phyloP scores from a whole-genome alignment of 768 basidiomycete genomes.

The Podaxis pistillaris region DNA sequence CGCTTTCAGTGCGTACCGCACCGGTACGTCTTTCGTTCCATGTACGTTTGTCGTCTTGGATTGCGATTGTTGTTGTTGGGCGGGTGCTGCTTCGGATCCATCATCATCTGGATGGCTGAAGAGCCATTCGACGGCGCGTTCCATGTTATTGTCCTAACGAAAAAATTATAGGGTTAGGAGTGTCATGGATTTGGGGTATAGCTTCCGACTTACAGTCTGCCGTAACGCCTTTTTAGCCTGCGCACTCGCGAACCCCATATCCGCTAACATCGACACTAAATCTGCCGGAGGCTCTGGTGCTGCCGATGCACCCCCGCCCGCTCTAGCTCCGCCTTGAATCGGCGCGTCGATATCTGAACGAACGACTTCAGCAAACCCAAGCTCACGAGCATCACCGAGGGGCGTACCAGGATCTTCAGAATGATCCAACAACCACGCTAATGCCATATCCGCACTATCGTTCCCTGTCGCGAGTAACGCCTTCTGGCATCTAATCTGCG shows the following conservation, averaged over 20 bases:
- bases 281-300: slow-evolving; percentile 62
- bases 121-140: slow-evolving; percentile 94
- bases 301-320: neutral
- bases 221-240: slow-evolving; percentile 86
- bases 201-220: slow-evolving; percentile 64
- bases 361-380: neutral
- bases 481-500: slow-evolving; percentile 79
- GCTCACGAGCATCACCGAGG: neutral
- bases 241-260: slow-evolving; percentile 88
- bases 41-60: slow-evolving; percentile 19
- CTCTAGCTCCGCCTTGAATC: slow-evolving; percentile 35
- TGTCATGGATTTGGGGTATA: neutral
- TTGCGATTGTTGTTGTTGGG: slow-evolving; percentile 15
- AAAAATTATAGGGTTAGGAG: neutral
- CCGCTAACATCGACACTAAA: slow-evolving; percentile 68
- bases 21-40: slow-evolving; percentile 67
- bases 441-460: slow-evolving; percentile 72
- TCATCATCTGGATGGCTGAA: slow-evolving; percentile 90
- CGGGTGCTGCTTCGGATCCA: slow-evolving; percentile 51
- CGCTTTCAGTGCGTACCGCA: slow-evolving; percentile 77
- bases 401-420: slow-evolving; percentile 87
- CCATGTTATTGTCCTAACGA: slow-evolving; percentile 63
- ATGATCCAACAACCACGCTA: slow-evolving; percentile 95
- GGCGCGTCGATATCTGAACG: slow-evolving; percentile 85
- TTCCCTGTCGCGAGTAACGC: slow-evolving; percentile 88